These are phyloP conservation scores for Pycnococcus provasolii DNA, from an alignment of 139 green algal species.

Conservation along the genomic window DNA sequence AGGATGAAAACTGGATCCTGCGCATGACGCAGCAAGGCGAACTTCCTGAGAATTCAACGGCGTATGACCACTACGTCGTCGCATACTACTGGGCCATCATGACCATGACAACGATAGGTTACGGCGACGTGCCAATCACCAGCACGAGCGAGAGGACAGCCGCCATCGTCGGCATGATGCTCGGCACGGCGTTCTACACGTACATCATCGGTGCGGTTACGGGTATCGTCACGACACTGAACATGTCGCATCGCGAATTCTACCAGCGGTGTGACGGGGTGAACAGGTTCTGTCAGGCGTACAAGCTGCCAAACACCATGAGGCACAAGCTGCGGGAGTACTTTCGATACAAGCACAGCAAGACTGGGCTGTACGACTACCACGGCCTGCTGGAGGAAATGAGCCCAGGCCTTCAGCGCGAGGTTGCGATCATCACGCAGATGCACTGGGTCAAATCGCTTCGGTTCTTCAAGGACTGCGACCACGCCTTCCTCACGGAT, in stretches of 20 bases:
- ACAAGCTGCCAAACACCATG: neutral
- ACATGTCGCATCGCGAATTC: neutral
- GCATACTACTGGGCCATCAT: neutral
- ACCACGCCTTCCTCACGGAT: neutral
- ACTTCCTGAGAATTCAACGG: neutral
- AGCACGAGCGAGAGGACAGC: neutral
- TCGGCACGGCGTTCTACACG: constrained; percentile 2
- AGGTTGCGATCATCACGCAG: neutral
- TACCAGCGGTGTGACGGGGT: neutral
- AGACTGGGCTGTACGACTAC: neutral
- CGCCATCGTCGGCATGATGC: neutral
- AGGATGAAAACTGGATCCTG: neutral
- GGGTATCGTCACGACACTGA: neutral
- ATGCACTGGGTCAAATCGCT: neutral
- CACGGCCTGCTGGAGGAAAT: constrained; percentile 3
- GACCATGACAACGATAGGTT: constrained; percentile 7
- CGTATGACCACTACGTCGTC: neutral
- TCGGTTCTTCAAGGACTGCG: constrained; percentile 7
- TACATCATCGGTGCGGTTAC: constrained; percentile 13
- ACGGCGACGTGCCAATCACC: neutral
- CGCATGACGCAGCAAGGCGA: neutral
- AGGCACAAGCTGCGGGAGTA: neutral
- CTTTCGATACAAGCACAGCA: constrained; percentile 13
- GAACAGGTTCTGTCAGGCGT: neutral
- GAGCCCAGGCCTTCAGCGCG: neutral